These are phyloP conservation scores for Ophiocordyceps sinensis DNA, from an alignment of 2,329 filamentous ascomycete genomes.

Conservation along the genomic window DNA sequence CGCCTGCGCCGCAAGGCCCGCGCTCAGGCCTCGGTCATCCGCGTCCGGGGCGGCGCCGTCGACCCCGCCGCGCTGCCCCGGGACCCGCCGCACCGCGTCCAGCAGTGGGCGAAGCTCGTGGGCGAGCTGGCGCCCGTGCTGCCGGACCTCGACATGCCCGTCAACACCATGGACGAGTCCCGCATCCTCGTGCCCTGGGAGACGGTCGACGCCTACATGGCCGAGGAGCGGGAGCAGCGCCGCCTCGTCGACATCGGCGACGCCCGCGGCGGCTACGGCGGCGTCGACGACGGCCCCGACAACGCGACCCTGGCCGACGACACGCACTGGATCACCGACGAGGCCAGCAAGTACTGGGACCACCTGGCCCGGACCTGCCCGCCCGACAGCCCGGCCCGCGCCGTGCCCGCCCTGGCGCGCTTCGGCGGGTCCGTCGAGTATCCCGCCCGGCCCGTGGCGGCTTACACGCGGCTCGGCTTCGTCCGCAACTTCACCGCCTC, in stretches of 20 bases:
- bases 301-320: conserved; percentile 22
- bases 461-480: conserved; percentile 29
- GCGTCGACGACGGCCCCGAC: conserved; percentile 21
- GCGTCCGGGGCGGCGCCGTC: conserved; percentile 31
- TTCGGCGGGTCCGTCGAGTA: conserved; percentile 16
- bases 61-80: conserved; percentile 22
- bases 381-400: conserved; percentile 33
- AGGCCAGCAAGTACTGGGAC: conserved; percentile 40
- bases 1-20: conserved; percentile 23
- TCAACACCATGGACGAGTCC: conserved; percentile 51
- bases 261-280: conserved; percentile 28
- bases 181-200: conserved; percentile 45
- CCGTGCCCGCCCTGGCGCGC: conserved; percentile 17
- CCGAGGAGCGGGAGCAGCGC: conserved; percentile 29
- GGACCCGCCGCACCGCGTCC: conserved; percentile 1
- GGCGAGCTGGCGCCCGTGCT: conserved; percentile 35
- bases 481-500: conserved; percentile 44
- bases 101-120: conserved; percentile 34
- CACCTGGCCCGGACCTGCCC: conserved; percentile 41
- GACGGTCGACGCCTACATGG: conserved; percentile 34
- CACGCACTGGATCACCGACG: conserved; percentile 27
- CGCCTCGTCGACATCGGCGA: conserved; percentile 25
- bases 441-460: conserved; percentile 17
- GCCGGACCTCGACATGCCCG: conserved; percentile 52
- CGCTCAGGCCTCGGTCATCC: conserved; percentile 29